A percentile compares a stretch with the other conserved stretches of the same genome.
Conservation (phyloP, 169 alveolate genomes). For the Ichthyophthirius multifiliis region DNA sequence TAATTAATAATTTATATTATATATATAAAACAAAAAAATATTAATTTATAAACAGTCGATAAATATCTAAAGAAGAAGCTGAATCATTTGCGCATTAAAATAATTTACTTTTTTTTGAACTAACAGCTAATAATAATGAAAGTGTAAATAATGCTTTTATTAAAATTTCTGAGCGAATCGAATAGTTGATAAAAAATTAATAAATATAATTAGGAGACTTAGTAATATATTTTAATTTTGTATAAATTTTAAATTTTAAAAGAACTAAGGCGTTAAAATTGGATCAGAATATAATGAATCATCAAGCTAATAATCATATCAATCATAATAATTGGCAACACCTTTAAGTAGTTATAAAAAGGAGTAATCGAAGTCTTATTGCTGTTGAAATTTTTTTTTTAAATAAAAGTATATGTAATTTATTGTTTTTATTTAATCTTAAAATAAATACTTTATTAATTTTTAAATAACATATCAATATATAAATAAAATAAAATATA, state of each 20-base stretch:
- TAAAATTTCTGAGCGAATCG: not conserved
- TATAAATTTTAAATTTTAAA: not conserved
- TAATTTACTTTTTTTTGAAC: slow-evolving; percentile 60
- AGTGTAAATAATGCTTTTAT: slow-evolving; percentile 56
- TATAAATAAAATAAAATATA: too few relatives aligned
- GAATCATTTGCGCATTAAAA: slow-evolving; percentile 62
- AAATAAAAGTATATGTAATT: too few relatives aligned
- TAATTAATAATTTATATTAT: not conserved
- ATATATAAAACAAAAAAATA: too few relatives aligned
- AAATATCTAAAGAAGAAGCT: slow-evolving; percentile 66
- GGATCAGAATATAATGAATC: slow-evolving; percentile 2
- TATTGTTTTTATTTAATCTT: too few relatives aligned
- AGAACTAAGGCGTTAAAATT: not conserved
- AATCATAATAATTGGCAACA: not conserved
- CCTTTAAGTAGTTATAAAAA: not conserved
- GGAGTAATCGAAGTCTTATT: not conserved
- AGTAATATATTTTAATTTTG: not conserved
- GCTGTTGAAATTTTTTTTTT: too few relatives aligned
- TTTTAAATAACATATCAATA: too few relatives aligned
- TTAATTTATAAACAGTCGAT: slow-evolving; percentile 48
- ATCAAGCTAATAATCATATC: not conserved
- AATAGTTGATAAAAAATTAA: not conserved
- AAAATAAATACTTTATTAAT: too few relatives aligned
- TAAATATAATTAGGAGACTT: not conserved
- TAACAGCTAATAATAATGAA: slow-evolving; percentile 72